Evolutionary conservation across 2,329 filamentous ascomycete genomes (phyloP), one percentile per base, ranked within the genome.

Genomic region (Bipolaris cookei): DNA sequence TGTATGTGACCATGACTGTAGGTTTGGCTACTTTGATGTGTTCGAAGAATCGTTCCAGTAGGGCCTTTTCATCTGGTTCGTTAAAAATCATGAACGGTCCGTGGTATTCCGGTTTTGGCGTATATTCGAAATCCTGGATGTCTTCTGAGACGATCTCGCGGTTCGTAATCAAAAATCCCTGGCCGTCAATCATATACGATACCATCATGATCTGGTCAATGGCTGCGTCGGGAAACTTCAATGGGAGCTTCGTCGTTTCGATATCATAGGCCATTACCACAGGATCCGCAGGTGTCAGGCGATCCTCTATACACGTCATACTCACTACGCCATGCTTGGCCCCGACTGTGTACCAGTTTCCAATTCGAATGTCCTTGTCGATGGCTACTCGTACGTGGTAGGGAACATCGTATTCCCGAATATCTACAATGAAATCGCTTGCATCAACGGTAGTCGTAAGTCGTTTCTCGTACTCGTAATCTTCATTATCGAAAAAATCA

Each of bases 201-300:
- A 99, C 94, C 95, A 99, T 99, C 93, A 99, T 99, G 72, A 99
- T 90, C 75, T 97, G 94, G 78, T 99, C 95, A 62, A 97, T 89
- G 3, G 92, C 86, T 1, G 95, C 89, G 73, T 99, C 96, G 23
- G 95, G 96, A 68, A 99, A 99, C 76, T 99, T 99, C 52, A 99
- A 82, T 1, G 96, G 95, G 14, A 95, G 82, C 73, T 99, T 99
- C 4, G 91, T 94, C 2, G 95, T 99, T 78, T 99, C 95, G 71
- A 99, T 99, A 87, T 99, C 95, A 78, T 89, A 99, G n/a, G 95
- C 95, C 84, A 99, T 90, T 18, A 99, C 91, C n/a, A 98, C 91
- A 1, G 95, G 95, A 71, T 99, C 95, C 20, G 96, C 93, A 77
- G 92, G 91, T 59, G 91, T 88, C 45, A 98, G 83, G 66, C 92